Conservation (phyloP, 768 basidiomycete genomes). For the Lactarius psammicola region DNA sequence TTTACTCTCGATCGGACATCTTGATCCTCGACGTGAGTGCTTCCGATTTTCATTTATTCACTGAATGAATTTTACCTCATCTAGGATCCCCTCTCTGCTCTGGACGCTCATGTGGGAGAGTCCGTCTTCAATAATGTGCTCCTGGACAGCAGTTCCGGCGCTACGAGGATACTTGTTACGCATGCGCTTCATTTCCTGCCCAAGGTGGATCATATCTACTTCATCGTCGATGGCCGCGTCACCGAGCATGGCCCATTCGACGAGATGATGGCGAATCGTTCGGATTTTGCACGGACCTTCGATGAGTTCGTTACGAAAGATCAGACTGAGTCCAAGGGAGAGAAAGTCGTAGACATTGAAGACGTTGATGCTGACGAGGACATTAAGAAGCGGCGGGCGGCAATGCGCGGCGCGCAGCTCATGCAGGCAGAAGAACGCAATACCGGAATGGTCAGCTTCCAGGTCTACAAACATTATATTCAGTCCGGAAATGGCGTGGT, state of each 20-base stretch:
- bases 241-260: constrained; percentile 77
- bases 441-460: constrained; percentile 61
- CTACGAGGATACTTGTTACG: constrained; percentile 87
- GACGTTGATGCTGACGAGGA: constrained; percentile 38
- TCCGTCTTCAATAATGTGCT: constrained; percentile 84
- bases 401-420: constrained; percentile 47
- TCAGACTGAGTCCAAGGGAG: constrained; percentile 46
- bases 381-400: constrained; percentile 39
- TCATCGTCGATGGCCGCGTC: constrained; percentile 72
- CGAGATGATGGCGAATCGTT: constrained; percentile 61
- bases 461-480: constrained; percentile 61
- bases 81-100: constrained; percentile 81
- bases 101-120: constrained; percentile 92
- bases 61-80: not conserved
- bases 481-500: constrained; percentile 64
- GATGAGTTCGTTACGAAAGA: constrained; percentile 65
- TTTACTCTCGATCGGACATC: constrained; percentile 84
- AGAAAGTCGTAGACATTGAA: constrained; percentile 42
- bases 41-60: not conserved
- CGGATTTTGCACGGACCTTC: constrained; percentile 51
- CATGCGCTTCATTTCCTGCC: constrained; percentile 90
- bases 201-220: constrained; percentile 82
- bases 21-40: constrained; percentile 70
- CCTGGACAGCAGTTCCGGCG: constrained; percentile 55
- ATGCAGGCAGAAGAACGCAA: constrained; percentile 88